These are phyloP conservation scores for Detonula confervacea DNA, from an alignment of 352 stramenopile genomes.

Conservation along the genomic window DNA sequence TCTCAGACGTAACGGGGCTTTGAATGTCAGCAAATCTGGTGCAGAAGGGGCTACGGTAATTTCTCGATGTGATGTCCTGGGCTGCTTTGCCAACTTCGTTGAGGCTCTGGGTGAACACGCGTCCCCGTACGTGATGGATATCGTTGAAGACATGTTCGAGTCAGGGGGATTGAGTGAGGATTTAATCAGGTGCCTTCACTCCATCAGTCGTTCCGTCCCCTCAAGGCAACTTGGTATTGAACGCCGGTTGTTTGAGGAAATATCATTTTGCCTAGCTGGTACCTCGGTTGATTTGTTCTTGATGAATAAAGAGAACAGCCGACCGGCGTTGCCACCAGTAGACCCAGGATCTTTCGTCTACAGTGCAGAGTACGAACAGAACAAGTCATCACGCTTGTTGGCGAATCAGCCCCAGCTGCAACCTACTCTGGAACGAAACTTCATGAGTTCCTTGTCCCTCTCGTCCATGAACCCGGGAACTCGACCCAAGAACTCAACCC, in stretches of 20 bases:
- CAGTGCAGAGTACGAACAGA: too few species aligned
- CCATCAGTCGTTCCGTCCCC: slow-evolving; percentile 90
- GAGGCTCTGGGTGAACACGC: slow-evolving; percentile 84
- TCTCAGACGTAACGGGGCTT: slow-evolving; percentile 37
- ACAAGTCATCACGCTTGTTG: neutral
- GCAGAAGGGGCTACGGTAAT: slow-evolving; percentile 22
- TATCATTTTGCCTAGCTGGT: slow-evolving; percentile 93
- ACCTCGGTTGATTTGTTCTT: slow-evolving; percentile 62
- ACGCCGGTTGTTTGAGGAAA: slow-evolving; percentile 94
- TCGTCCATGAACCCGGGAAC: slow-evolving; percentile 54
- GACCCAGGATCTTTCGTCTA: slow-evolving; percentile 1
- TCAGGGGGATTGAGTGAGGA: slow-evolving; percentile 92
- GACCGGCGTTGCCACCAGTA: slow-evolving; percentile 27
- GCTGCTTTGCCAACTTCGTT: slow-evolving; percentile 88
- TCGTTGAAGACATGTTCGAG: slow-evolving; percentile 89
- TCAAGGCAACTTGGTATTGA: slow-evolving; percentile 91
- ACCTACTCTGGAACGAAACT: slow-evolving; percentile 34
- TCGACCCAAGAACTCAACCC: slow-evolving; percentile 33
- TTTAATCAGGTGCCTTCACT: slow-evolving; percentile 92
- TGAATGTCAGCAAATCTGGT: slow-evolving; percentile 14
- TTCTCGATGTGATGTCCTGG: slow-evolving; percentile 78
- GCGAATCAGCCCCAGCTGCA: slow-evolving; percentile 16
- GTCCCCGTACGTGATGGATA: slow-evolving; percentile 72
- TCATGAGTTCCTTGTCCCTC: slow-evolving; percentile 58
- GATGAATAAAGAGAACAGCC: slow-evolving; percentile 28